These are phyloP conservation scores for Omphalea diandra DNA, from an alignment of 441 rosid genomes.

Conservation along the genomic window DNA sequence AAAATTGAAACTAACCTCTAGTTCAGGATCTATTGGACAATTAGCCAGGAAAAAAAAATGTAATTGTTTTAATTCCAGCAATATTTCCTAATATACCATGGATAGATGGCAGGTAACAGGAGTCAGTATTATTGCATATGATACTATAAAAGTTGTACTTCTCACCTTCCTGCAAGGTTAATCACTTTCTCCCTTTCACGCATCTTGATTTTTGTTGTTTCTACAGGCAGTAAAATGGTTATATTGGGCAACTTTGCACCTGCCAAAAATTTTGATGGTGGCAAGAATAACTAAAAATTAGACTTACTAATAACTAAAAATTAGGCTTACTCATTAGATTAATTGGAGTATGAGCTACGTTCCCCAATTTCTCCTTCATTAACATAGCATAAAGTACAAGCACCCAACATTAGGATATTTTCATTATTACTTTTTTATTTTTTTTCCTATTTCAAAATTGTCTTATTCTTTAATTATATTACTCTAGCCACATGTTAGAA, in stretches of 20 bases:
- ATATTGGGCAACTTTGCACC: conserved; percentile 75
- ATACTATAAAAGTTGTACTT: background rate
- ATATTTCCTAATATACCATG: background rate
- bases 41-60: too few species aligned
- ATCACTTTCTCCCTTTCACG: conserved; percentile 55
- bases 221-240: conserved; percentile 55
- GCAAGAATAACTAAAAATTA: conserved; percentile 18
- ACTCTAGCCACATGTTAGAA: background rate
- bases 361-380: background rate
- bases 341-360: conserved; percentile 5
- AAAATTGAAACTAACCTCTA: background rate
- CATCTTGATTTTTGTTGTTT: conserved; percentile 42
- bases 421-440: background rate
- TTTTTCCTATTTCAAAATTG: background rate
- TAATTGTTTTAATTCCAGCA: too few species aligned
- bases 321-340: conserved; percentile 3
- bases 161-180: conserved; percentile 69
- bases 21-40: too few species aligned
- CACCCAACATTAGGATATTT: background rate
- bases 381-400: background rate
- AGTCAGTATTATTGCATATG: background rate
- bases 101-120: background rate
- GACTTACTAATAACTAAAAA: too few species aligned
- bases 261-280: conserved; percentile 27
- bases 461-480: background rate